Percentiles rank a stretch among this genome's conserved stretches.
phyloP scores from a whole-genome alignment of 140 eudicot species.

The Erigeron philadelphicus region DNA sequence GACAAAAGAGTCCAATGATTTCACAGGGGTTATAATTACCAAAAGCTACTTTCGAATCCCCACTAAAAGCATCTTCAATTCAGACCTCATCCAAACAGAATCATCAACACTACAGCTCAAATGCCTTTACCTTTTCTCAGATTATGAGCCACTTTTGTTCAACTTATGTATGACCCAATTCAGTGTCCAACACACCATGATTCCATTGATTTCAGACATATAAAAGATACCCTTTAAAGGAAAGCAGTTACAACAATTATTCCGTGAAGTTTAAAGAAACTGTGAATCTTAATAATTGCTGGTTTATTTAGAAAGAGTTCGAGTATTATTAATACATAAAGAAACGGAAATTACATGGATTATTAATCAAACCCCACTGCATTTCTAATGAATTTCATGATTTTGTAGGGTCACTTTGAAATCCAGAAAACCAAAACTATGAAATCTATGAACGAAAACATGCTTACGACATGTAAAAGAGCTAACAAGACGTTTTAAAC shows the following conservation, averaged over 20 bases:
- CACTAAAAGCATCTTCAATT: conserved; percentile 29
- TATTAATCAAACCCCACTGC: conserved; percentile 14
- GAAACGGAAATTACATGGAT: conserved; percentile 16
- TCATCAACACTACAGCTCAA: conserved; percentile 28
- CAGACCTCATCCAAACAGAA: conserved; percentile 27
- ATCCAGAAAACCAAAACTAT: conserved; percentile 16
- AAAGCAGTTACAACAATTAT: conserved; percentile 4
- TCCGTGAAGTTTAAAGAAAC: neutral
- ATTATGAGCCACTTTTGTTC: conserved; percentile 20
- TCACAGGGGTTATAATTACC: conserved; percentile 27
- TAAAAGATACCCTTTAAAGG: conserved; percentile 8
- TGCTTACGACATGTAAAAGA: conserved; percentile 24
- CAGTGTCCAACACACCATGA: conserved; percentile 14
- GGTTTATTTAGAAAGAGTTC: conserved; percentile 11
- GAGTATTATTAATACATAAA: conserved; percentile 21
- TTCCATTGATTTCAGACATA: conserved; percentile 10
- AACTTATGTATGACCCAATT: conserved; percentile 22
- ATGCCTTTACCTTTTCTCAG: conserved; percentile 19
- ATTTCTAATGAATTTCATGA: conserved; percentile 16
- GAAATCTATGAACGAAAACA: neutral
- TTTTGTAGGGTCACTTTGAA: conserved; percentile 18
- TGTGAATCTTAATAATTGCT: conserved; percentile 1
- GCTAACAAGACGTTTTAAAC: conserved; percentile 26
- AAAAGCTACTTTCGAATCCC: conserved; percentile 32
- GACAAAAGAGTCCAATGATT: conserved; percentile 35